Base-by-base conservation (phyloP, 1,139 yeast species). In the Taiozyma onychis region DNA sequence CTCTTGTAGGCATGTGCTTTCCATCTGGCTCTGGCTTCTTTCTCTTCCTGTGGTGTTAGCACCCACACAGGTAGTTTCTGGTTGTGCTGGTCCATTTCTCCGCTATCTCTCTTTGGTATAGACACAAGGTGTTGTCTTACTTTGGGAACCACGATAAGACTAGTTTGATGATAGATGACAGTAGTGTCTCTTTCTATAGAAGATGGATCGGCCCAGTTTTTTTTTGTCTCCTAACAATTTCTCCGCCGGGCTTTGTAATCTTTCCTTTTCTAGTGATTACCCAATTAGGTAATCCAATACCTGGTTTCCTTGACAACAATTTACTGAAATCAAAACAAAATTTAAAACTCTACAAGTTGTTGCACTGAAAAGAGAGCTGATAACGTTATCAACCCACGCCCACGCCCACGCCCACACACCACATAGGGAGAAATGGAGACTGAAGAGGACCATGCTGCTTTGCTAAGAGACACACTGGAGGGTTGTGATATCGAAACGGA, bases 11-110 rank as follows among this genome's bases (percentile, higher is more conserved):
- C 81, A 65, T 77, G 78, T 54, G 76, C 81, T 67, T 89, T 86
- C 82, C 95, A 83, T 60, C 89, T 78, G 59, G 81, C 83, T 58
- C 89, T 81, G 37, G 89, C 83, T 57, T 84, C 80, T 68, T 85
- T 85, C 64, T 90, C 97, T 64, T 90, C 97, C 58, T 78, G 78
- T 4, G 97, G 96, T 0, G 95, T 81, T 42, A 90, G 73, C 59
- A 88, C 79, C 97, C 97, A 90, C 14, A 81, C 73, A 1, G 96
- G 96, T 43, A 87, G 68, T 57, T 63, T 66, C 6, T 56, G 52
- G 47, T 61, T 62, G 39, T 63, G 66, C 39, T 53, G 54, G 13
- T 58, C 60, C 62, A 59, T 57, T 8, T 10, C 41, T 27, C 13
- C 24, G 16, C n/a, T 42, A 30, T 10, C 14, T 55, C 13, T 3